Evolutionary conservation across 306 rosid genomes (phyloP).

Genomic region (Mucuna pruriens): DNA sequence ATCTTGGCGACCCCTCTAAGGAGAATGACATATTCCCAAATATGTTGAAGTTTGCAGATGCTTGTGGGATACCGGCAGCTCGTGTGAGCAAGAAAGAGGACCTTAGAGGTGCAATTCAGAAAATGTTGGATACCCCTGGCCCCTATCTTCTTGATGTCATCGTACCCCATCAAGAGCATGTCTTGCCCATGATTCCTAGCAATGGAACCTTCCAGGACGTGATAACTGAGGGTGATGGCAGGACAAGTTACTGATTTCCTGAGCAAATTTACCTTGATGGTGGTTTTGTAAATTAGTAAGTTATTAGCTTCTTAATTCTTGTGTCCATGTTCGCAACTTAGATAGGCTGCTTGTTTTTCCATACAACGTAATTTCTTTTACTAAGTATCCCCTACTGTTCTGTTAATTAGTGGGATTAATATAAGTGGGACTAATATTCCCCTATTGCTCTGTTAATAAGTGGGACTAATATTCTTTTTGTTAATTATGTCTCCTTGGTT

Average conservation of each 20-base stretch:
- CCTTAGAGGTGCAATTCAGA: constrained; percentile 78
- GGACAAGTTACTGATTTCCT: constrained; percentile 51
- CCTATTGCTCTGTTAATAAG: too few species aligned
- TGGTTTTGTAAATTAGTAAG: constrained; percentile 33
- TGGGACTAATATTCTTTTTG: background rate
- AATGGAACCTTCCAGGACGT: constrained; percentile 82
- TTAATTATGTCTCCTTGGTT: background rate
- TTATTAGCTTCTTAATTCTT: background rate
- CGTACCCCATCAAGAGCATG: constrained; percentile 94
- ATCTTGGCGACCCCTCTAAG: constrained; percentile 68
- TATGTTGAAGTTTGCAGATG: constrained; percentile 81
- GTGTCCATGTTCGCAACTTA: background rate
- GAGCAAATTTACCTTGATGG: constrained; percentile 5
- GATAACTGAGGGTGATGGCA: constrained; percentile 92
- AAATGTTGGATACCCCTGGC: constrained; percentile 89
- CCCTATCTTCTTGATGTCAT: constrained; percentile 86
- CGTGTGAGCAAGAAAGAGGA: constrained; percentile 70
- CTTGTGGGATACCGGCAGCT: constrained; percentile 75
- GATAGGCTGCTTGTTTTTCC: background rate
- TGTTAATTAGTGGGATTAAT: background rate
- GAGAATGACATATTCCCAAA: constrained; percentile 73
- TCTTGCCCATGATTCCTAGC: constrained; percentile 91
- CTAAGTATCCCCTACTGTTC: background rate
- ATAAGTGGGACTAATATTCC: too few species aligned
- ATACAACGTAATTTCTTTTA: background rate